Conservation (phyloP, 73 alveolate genomes). For the Paramecium primaurelia region DNA sequence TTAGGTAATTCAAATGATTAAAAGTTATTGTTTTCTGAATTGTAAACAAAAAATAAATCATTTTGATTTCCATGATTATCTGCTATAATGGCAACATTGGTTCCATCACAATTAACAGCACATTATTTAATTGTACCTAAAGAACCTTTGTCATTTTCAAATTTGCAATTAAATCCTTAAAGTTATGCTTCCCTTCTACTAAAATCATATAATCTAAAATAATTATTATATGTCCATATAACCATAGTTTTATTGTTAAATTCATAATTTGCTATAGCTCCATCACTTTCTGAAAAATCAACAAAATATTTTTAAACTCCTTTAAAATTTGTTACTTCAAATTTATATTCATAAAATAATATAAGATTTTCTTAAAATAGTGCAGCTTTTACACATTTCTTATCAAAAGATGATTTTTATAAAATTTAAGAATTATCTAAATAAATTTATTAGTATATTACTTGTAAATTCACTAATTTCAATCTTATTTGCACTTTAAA, state of each 20-base stretch:
- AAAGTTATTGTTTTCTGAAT: slow-evolving; percentile 92
- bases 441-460: slow-evolving; percentile 55
- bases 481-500: slow-evolving; percentile 90
- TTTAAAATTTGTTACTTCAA: slow-evolving; percentile 86
- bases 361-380: slow-evolving; percentile 81
- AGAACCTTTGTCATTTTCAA: slow-evolving; percentile 90
- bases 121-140: slow-evolving; percentile 88
- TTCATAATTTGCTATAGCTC: slow-evolving; percentile 84
- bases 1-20: slow-evolving; percentile 84
- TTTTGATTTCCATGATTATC: slow-evolving; percentile 92
- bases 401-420: slow-evolving; percentile 72
- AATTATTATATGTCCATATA: slow-evolving; percentile 58
- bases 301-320: slow-evolving; percentile 89
- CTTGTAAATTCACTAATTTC: slow-evolving; percentile 80
- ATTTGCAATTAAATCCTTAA: slow-evolving; percentile 89
- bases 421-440: slow-evolving; percentile 54
- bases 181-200: slow-evolving; percentile 88
- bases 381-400: slow-evolving; percentile 84
- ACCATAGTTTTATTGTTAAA: slow-evolving; percentile 80
- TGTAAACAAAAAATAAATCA: slow-evolving; percentile 87
- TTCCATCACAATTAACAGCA: slow-evolving; percentile 90
- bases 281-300: slow-evolving; percentile 91
- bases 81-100: slow-evolving; percentile 84
- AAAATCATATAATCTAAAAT: slow-evolving; percentile 71
- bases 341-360: slow-evolving; percentile 72